Evolutionary conservation across 1,284 basidiomycete species (phyloP).

Genomic region (Puccinia triticina): DNA sequence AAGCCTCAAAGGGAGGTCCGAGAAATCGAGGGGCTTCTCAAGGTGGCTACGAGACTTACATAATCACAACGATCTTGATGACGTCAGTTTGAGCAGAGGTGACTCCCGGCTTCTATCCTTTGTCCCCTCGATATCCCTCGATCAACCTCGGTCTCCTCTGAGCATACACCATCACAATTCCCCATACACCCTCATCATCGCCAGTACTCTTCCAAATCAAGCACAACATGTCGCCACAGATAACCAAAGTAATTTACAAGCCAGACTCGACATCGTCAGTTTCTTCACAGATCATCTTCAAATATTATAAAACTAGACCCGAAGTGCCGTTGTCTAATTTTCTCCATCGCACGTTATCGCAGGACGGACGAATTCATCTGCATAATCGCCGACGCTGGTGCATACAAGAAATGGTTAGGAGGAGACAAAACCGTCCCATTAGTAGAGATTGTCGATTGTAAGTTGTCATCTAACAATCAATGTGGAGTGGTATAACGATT

Average conservation of each 20-base stretch:
- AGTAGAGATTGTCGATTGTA: constrained; percentile 74
- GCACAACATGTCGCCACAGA: background rate
- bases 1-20: too few species aligned
- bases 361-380: constrained; percentile 50
- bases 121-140: too few species aligned
- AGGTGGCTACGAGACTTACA: too few species aligned
- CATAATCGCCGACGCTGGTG: constrained; percentile 27
- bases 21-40: too few species aligned
- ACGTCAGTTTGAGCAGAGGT: too few species aligned
- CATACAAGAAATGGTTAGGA: constrained; percentile 74
- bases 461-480: constrained; percentile 56
- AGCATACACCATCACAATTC: background rate
- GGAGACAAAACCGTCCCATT: constrained; percentile 74
- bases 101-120: too few species aligned
- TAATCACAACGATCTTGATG: too few species aligned
- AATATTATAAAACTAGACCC: constrained; percentile 70
- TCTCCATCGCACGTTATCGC: background rate
- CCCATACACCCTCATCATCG: background rate
- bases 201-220: background rate
- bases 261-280: constrained; percentile 71
- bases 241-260: constrained; percentile 69
- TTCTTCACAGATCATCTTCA: background rate
- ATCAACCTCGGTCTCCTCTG: too few species aligned
- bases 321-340: background rate
- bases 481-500: constrained; percentile 21